Base-by-base conservation (phyloP, 2,329 filamentous ascomycete species). In the Pezicula radicicola region DNA sequence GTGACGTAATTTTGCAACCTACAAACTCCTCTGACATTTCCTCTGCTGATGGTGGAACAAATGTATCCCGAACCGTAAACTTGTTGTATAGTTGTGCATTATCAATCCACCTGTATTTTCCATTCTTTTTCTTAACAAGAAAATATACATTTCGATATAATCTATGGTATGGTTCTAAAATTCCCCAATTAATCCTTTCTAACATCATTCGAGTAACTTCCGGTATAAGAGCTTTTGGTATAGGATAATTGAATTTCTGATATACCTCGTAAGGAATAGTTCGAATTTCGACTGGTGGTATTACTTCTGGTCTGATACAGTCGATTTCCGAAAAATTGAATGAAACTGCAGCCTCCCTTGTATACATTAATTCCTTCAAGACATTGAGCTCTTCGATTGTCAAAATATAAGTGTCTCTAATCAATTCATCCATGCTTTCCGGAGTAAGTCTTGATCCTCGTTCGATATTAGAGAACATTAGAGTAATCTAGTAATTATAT, bases 11-110 rank as follows among this genome's bases (percentile, higher is more conserved):
- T n/a, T 37, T 19, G 18, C 35, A 48, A 5, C 46, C 46, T 4
- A 18, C 28, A 48, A 48, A 48, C 5, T 48, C 46, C n/a, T 48
- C 35, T 39, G 46, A 4, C 9, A 48, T 16, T 48, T 48, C 46
- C 8, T 48, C 46, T 5, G 18, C 25, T 13, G 15, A 19, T 5
- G 46, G 35, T 3, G 35, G 35, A 9, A 48, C 12, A 33, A 28
- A 28, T 30, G 44, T 16, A 27, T 46, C 30, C n/a, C 44, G 5
- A 6, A 28, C 33, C 6, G 30, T 46, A 16, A 46, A 28, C 5
- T 12, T 4, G 12, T 19, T n/a, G 15, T 40, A 40, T 40, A 12
- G 15, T 40, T 40, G 15, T 4, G 15, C 15, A 40, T 40, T 12
- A 40, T 40, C 18, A 40, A 40, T 40, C 15, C 15, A n/a, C 7